Evolutionary conservation across 495 filamentous ascomycete species (phyloP), one percentile per base, ranked within the genome.

Genomic region (Penicillium psychrofluorescens): DNA sequence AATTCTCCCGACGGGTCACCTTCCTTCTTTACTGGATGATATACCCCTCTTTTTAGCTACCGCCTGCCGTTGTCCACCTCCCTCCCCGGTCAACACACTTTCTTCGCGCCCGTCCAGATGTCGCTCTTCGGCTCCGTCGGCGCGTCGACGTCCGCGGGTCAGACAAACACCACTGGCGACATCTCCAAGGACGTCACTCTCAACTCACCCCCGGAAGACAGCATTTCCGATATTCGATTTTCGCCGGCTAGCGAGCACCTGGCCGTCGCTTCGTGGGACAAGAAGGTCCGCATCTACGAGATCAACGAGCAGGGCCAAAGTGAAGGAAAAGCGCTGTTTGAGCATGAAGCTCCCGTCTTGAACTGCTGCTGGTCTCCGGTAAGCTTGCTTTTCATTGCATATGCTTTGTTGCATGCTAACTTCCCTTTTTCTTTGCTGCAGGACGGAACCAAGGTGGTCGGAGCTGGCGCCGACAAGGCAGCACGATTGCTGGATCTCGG

Each of bases 221-320:
- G 87, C 57, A 80, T 95, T 55, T 90, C 87, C 16, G 85, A 90
- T 53, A 63, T 96, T 47, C 68, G 74, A 31, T 96, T 92, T 66
- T 90, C 86, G n/a, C 80, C 87, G 0, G 68, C 74, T 42, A 74
- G 72, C 46, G 83, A 95, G 41, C 80, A 88, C 66, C 68, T 95
- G 11, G 90, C 90, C 28, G 84, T 92, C 33, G 75, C 88, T 40
- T 90, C 84, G 35, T 96, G 90, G 90, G 90, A 96, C 58, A 94
- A 90, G 63, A 90, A 87, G 53, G 86, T 95, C 50, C 83, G 86
- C 54, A 90, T 96, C 55, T 96, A 95, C 64, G 85, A 95, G 62
- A 85, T 92, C 63, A 81, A 82, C 43, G 66, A 70, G 34, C 75
- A 77, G 47, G 85, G 84, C 27, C 70, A 76, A 50, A 88, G 83